Percentiles rank a stretch among this genome's conserved stretches.
Evolutionary conservation across 768 basidiomycete species (phyloP).

Genomic region (Amanita pallidorosea): DNA sequence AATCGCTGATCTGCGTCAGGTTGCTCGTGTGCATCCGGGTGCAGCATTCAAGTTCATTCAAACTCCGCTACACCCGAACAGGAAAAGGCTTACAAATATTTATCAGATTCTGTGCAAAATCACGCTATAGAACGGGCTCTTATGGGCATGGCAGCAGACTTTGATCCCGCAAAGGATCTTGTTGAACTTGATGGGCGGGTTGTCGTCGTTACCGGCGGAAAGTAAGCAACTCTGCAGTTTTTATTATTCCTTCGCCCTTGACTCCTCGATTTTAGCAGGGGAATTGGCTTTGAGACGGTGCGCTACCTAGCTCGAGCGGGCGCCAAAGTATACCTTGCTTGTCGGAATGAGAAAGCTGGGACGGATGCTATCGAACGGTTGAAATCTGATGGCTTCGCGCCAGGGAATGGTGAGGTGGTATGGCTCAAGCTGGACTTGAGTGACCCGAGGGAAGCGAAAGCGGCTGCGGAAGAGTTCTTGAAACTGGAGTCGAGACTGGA

Average conservation of each 20-base stretch:
- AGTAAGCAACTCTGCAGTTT: slow-evolving; percentile 21
- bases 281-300: slow-evolving; percentile 37
- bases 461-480: slow-evolving; percentile 38
- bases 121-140: too few relatives aligned
- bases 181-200: slow-evolving; percentile 39
- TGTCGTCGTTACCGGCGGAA: slow-evolving; percentile 47
- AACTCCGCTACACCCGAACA: too few relatives aligned
- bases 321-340: slow-evolving; percentile 51
- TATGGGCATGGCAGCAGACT: neutral
- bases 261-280: slow-evolving; percentile 11
- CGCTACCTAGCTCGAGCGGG: slow-evolving; percentile 39
- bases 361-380: slow-evolving; percentile 37
- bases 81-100: too few relatives aligned
- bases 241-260: neutral
- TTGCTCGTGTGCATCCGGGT: too few relatives aligned
- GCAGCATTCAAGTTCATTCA: too few relatives aligned
- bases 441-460: slow-evolving; percentile 36
- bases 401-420: slow-evolving; percentile 33
- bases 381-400: slow-evolving; percentile 28
- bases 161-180: slow-evolving; percentile 26
- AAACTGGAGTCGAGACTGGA: slow-evolving; percentile 41
- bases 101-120: too few relatives aligned
- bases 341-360: slow-evolving; percentile 35
- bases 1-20: too few relatives aligned
- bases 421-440: slow-evolving; percentile 43